Conservation (phyloP, 2,329 filamentous ascomycete genomes). For the Endoconidiophora laricicola region DNA sequence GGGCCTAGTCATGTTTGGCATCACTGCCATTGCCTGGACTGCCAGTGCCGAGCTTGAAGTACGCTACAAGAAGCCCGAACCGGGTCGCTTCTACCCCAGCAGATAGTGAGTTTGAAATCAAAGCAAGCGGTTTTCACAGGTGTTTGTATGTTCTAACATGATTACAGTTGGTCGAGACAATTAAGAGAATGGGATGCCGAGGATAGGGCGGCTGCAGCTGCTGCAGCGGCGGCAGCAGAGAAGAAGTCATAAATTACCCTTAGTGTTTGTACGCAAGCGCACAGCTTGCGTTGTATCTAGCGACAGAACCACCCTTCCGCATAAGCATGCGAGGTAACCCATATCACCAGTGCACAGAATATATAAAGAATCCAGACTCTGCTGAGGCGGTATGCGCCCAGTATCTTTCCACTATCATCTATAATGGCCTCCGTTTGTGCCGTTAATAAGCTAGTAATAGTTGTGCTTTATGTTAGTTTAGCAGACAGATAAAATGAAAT, state of each 20-base stretch:
- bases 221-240: conserved; percentile 15
- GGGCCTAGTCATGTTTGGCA: conserved; percentile 48
- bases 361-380: no score
- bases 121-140: not conserved
- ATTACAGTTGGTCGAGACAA: conserved; percentile 28
- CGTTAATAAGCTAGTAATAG: no score
- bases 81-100: conserved; percentile 65
- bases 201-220: conserved; percentile 22
- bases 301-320: no score
- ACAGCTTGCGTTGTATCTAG: no score
- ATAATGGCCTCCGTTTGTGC: no score
- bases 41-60: conserved; percentile 58
- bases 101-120: conserved; percentile 48
- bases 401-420: no score
- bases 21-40: conserved; percentile 52
- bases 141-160: not conserved
- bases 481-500: no score
- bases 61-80: conserved; percentile 59
- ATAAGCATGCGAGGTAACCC: not conserved
- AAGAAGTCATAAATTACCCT: conserved; percentile 15
- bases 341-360: conserved; percentile 1
- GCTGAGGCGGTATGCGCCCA: no score
- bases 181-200: conserved; percentile 29
- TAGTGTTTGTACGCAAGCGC: no score
- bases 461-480: no score